These are phyloP conservation scores for Phialophora macrospora DNA, from an alignment of 2,329 filamentous ascomycete species.

Conservation along the genomic window DNA sequence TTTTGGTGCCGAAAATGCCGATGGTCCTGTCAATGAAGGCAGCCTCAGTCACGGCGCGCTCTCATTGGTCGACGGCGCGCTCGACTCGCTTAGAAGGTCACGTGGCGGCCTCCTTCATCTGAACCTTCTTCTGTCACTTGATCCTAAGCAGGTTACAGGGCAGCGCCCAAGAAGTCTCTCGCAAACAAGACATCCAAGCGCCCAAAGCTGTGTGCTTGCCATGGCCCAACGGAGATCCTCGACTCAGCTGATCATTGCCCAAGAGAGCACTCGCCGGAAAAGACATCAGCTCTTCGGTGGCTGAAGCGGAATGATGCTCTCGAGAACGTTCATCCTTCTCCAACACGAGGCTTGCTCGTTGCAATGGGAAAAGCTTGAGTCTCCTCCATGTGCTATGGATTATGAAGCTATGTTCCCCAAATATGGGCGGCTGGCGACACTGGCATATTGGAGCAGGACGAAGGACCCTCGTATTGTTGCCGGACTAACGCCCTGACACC, in stretches of 20 bases:
- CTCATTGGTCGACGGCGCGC: not conserved
- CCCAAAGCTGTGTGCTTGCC: not conserved
- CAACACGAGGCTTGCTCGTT: constrained; percentile 6
- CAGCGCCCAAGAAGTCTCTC: not conserved
- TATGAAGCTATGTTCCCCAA: not conserved
- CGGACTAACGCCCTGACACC: not conserved
- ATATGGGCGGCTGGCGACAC: not conserved
- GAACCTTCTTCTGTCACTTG: not conserved
- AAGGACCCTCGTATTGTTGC: not conserved
- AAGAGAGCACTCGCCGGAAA: not conserved
- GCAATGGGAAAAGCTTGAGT: not conserved
- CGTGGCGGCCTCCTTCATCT: not conserved
- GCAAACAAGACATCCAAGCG: not conserved
- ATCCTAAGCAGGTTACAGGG: not conserved
- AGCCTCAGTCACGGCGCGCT: not conserved
- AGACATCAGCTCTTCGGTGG: not conserved
- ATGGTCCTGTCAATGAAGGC: not conserved
- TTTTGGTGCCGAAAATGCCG: constrained; percentile 12
- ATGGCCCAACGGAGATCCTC: not conserved
- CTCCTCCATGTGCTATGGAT: not conserved
- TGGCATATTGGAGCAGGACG: constrained; percentile 4
- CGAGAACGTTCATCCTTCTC: not conserved
- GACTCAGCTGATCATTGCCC: not conserved
- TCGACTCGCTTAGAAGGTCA: not conserved
- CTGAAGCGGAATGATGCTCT: not conserved